phyloP scores from a whole-genome alignment of 2,329 filamentous ascomycete genomes.

The Phialophora expanda region DNA sequence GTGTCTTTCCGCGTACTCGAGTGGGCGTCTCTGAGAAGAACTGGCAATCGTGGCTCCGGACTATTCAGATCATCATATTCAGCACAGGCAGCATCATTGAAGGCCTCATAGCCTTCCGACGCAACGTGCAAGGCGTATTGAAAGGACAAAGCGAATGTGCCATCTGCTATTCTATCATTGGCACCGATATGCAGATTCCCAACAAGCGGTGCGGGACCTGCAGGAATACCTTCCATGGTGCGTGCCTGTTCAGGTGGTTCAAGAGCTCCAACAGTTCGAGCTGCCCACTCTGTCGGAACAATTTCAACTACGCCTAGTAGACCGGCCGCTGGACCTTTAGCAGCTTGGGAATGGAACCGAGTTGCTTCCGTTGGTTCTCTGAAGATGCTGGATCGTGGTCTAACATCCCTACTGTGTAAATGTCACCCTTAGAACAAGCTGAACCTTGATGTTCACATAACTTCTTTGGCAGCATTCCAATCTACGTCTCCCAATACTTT shows the following conservation, averaged over 20 bases:
- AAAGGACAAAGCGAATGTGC: constrained; percentile 95
- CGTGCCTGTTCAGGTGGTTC: constrained; percentile 96
- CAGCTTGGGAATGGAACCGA: too few species aligned
- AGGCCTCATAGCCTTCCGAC: constrained; percentile 80
- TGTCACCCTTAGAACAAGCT: too few species aligned
- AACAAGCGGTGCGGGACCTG: constrained; percentile 92
- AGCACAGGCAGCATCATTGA: constrained; percentile 88
- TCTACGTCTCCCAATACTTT: too few species aligned
- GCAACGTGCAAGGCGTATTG: constrained; percentile 83
- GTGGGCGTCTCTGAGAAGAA: constrained; percentile 89
- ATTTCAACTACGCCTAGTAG: constrained; percentile 69
- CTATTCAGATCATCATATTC: constrained; percentile 90
- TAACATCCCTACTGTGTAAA: too few species aligned
- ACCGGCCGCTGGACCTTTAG: too few species aligned
- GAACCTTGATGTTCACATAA: too few species aligned
- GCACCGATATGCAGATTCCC: constrained; percentile 83
- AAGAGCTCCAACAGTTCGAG: constrained; percentile 88
- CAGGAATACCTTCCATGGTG: constrained; percentile 89
- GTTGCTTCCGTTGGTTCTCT: too few species aligned
- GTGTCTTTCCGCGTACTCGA: constrained; percentile 76
- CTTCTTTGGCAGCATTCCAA: too few species aligned
- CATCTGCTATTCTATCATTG: constrained; percentile 95
- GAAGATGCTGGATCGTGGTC: too few species aligned
- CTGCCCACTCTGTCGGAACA: constrained; percentile 90
- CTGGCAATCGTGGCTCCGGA: constrained; percentile 89